Evolutionary conservation across 768 basidiomycete species (phyloP), one percentile per base, ranked within the genome.

Genomic region (Serendipita sp.): DNA sequence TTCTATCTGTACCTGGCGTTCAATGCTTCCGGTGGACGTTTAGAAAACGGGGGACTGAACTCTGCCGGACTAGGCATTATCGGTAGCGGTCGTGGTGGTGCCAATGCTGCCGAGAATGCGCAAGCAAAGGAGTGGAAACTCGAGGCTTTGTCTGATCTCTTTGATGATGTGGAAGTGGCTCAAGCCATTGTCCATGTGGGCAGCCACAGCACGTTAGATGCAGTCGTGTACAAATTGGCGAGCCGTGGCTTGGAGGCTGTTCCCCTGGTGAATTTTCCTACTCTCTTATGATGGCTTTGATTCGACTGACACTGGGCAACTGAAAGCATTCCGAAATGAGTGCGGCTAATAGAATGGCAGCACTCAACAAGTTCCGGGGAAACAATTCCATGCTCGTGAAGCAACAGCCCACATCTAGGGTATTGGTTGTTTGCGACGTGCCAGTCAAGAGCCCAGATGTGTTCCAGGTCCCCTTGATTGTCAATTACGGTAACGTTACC

Each of bases 1-100:
- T 97, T 89, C 73, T 99, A 98, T 74, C 80, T 98, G 42, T 99
- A 96, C 71, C 80, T 97, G 28, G 90, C 95, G 1, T 92, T 97
- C 72, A 94, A 92, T 1, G 90, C 92, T 13, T 86, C 88, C 20
- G 68, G 71, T 11, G 83, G 86, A 62, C 80, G 88, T 45, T 75
- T 81, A 26, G 83, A 88, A 62, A 51, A 64, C 42, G 72, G 71
- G n/a, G 77, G 82, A 13, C 70, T 66, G 26, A 74, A 70, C 62
- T 79, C 77, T 43, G 79, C 80, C 30, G 87, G 89, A 16, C 78
- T 88, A 45, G 90, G 93, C 4, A 94, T 94, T 64, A 96, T 96
- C 67, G 93, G 93, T 17, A 92, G 90, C 38, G 93, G 94, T n/a
- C 77, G 93, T 65, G 82, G 85, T 20, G 80, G 85, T 24, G 22